Conservation (phyloP, 306 rosid genomes). For the Crotalaria pallida region DNA sequence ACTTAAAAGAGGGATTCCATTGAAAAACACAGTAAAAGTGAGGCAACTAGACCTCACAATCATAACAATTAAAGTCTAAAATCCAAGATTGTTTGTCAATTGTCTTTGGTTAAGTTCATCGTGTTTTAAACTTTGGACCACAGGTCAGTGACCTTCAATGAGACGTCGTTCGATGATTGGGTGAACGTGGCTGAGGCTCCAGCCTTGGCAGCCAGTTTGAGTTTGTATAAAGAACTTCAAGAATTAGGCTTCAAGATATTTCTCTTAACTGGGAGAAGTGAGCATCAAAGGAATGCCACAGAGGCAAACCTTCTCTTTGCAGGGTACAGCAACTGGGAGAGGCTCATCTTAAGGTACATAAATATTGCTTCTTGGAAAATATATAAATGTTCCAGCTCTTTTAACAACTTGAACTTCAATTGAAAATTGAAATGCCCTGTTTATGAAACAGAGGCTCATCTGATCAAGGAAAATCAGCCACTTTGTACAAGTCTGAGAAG, state of each 20-base stretch:
- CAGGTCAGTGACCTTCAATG: constrained; percentile 53
- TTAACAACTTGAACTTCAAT: neutral
- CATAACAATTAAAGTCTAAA: neutral
- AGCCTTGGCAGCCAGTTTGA: constrained; percentile 59
- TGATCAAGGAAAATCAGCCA: constrained; percentile 67
- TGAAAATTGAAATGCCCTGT: constrained; percentile 5
- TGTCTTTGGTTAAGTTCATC: neutral
- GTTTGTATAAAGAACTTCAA: constrained; percentile 41
- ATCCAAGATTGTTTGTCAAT: neutral
- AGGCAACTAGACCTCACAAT: neutral
- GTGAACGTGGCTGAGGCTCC: constrained; percentile 66
- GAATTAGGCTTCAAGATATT: constrained; percentile 57
- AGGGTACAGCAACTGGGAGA: constrained; percentile 66
- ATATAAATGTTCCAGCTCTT: neutral
- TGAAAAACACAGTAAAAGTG: neutral
- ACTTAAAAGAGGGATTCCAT: neutral
- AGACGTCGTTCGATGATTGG: constrained; percentile 58
- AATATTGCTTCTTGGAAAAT: neutral
- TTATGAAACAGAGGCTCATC: constrained; percentile 45
- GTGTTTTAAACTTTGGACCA: constrained; percentile 22
- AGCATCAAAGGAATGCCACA: constrained; percentile 58
- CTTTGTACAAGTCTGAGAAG: constrained; percentile 71
- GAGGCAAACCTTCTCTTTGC: constrained; percentile 49
- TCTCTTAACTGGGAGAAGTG: constrained; percentile 71
- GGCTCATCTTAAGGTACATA: constrained; percentile 70